Evolutionary conservation across 169 alveolate species (phyloP).

Genomic region (Fabrea salina): DNA sequence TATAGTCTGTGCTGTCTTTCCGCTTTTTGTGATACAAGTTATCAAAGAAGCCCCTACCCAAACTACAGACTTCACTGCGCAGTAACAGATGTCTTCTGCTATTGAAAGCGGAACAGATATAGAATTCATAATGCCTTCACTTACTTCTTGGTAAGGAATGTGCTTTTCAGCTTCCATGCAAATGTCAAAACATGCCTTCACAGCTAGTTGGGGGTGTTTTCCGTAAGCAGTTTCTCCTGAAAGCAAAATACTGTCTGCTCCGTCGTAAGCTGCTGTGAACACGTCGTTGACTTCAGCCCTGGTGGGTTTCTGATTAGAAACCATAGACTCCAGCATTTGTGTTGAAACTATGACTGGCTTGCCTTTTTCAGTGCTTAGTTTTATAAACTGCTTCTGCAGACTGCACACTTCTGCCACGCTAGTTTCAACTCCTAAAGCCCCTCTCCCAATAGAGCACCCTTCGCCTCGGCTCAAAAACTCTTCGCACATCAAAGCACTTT

Average conservation of each 20-base stretch:
- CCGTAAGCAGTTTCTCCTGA: slow-evolving; percentile 51
- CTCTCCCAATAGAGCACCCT: slow-evolving; percentile 27
- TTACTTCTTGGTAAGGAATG: slow-evolving; percentile 40
- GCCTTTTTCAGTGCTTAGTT: slow-evolving; percentile 4
- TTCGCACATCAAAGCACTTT: neutral
- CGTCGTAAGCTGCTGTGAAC: slow-evolving; percentile 46
- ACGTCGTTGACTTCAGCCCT: slow-evolving; percentile 61
- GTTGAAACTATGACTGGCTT: slow-evolving; percentile 60
- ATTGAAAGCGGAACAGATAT: neutral
- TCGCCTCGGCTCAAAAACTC: neutral
- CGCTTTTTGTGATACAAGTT: slow-evolving; percentile 46
- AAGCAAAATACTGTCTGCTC: slow-evolving; percentile 48
- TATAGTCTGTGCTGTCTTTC: slow-evolving; percentile 39
- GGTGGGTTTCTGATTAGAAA: slow-evolving; percentile 46
- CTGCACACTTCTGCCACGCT: neutral
- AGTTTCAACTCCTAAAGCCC: slow-evolving; percentile 18
- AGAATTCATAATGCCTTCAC: neutral
- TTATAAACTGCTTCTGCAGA: neutral
- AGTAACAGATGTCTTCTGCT: slow-evolving; percentile 41
- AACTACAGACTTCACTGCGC: slow-evolving; percentile 48
- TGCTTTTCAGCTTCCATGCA: slow-evolving; percentile 52
- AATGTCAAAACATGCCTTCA: slow-evolving; percentile 24
- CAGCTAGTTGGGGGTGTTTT: slow-evolving; percentile 37
- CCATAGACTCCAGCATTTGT: slow-evolving; percentile 55
- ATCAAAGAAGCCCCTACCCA: slow-evolving; percentile 40